Percentiles rank a stretch among this genome's conserved stretches.
Conservation (phyloP, 2,329 filamentous ascomycete species). For the Sarocladium kiliense region DNA sequence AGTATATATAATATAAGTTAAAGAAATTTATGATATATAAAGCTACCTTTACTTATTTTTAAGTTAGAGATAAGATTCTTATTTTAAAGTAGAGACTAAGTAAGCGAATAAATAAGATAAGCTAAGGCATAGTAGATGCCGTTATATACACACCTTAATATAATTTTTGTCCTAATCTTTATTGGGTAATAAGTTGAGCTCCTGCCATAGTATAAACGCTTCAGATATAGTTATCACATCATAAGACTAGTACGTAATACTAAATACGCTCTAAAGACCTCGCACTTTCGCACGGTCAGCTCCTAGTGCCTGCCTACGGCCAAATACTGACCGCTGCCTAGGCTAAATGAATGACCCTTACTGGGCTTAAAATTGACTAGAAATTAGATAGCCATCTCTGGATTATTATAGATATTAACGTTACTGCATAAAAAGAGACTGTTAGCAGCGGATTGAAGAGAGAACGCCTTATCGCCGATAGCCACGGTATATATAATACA, state of each 20-base stretch:
- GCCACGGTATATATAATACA: constrained; percentile 41
- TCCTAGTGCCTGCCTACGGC: not conserved
- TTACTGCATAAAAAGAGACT: constrained; percentile 16
- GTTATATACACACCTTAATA: no score
- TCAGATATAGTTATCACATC: no score
- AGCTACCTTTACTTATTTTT: no score
- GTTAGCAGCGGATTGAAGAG: constrained; percentile 19
- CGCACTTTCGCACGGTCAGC: not conserved
- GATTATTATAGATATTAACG: not conserved
- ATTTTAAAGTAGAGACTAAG: no score
- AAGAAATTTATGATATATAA: no score
- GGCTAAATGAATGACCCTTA: constrained; percentile 15
- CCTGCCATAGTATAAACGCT: no score
- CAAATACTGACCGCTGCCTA: constrained; percentile 11
- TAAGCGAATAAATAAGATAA: no score
- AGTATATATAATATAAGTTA: no score
- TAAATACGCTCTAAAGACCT: constrained; percentile 10
- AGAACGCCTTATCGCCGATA: constrained; percentile 21
- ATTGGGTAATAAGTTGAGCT: no score
- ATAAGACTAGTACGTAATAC: constrained; percentile 12
- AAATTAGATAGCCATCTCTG: not conserved
- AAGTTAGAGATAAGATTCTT: no score
- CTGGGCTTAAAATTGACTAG: constrained; percentile 14
- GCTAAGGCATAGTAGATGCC: no score
- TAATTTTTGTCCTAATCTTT: no score